These are phyloP conservation scores for Moringa oleifera DNA, from an alignment of 345 rosid species.

Conservation along the genomic window DNA sequence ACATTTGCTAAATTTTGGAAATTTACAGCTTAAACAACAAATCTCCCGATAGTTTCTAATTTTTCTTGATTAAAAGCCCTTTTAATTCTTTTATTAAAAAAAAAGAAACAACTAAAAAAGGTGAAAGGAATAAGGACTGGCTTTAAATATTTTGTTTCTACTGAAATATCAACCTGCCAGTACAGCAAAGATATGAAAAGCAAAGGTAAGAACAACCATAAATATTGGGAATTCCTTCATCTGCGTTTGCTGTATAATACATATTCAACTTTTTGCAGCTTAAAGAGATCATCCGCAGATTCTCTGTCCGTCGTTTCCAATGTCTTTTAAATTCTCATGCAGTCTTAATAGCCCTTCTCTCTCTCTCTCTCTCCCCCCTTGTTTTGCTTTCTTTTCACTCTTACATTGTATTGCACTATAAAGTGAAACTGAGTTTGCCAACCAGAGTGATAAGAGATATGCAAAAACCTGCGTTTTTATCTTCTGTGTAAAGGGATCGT, in stretches of 20 bases:
- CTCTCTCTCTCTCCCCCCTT: not conserved
- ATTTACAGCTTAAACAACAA: too few relatives aligned
- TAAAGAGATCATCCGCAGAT: constrained; percentile 1
- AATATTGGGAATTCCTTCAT: not conserved
- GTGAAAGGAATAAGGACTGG: too few relatives aligned
- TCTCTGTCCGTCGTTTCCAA: constrained; percentile 10
- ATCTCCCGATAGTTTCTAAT: too few relatives aligned
- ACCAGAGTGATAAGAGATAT: not conserved
- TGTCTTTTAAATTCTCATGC: constrained; percentile 10
- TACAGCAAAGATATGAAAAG: too few relatives aligned
- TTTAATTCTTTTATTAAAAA: too few relatives aligned
- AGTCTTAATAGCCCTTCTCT: not conserved
- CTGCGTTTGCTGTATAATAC: constrained; percentile 7
- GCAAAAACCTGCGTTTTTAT: not conserved
- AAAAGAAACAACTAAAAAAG: too few relatives aligned
- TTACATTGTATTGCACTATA: constrained; percentile 7
- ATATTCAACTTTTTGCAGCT: constrained; percentile 12
- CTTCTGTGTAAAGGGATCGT: not conserved
- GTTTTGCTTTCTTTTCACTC: not conserved
- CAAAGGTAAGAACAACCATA: too few relatives aligned
- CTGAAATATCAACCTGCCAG: too few relatives aligned
- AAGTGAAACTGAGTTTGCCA: constrained; percentile 8
- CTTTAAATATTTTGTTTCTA: too few relatives aligned
- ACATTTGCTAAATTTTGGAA: too few relatives aligned
- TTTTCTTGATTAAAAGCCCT: too few relatives aligned